Base-by-base conservation (phyloP, 129 eudicot genomes). In the Arctium minus region DNA sequence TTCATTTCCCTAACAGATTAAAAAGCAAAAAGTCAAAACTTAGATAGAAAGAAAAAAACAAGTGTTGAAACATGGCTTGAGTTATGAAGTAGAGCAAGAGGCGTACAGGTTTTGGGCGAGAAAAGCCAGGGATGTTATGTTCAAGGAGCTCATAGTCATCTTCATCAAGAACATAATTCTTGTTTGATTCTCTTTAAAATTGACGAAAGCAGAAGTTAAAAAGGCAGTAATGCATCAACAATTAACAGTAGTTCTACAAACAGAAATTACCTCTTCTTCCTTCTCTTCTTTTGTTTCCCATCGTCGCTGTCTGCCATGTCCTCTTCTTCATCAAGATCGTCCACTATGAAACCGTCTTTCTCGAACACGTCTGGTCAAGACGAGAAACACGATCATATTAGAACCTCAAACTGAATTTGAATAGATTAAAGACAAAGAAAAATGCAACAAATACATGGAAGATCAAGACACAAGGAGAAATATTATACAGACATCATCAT, bases 271-370 rank as follows among this genome's bases (percentile, higher is more conserved):
- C 95, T 88, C 84, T 92, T 91, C 79, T 87, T 94, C 86, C 85
- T 84, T 65, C 85, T 94, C 85, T 87, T 92, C 88, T 85, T 92
- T 72, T 89, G 92, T 84, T 87, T 92, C 75, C 86, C 91, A 80
- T 83, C 90, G 38, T 80, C 91, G 48, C 86, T 68, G 85, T 85
- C 92, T 40, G 80, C 91, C 30, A 73, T 82, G 6, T 79, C 98
- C 73, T 79, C 93, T 38, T 86, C 97, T 50, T 92, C 98, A 38
- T 91, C 97, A 74, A 86, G 83, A 80, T 90, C 92, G 33, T 91
- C 89, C 73, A 94, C 97, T 81, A 94, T 82, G 74, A 94, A 94
- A 62, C 96, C 98, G 46, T 94, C 98, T 15, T 94, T 75, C 86
- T 92, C 98, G 39, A 74, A 94, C 72, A 91, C 92, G 70, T 94